Evolutionary conservation across 176 grass and related monocot genomes (phyloP).

Genomic region (Hsuehochloa calcarea): DNA sequence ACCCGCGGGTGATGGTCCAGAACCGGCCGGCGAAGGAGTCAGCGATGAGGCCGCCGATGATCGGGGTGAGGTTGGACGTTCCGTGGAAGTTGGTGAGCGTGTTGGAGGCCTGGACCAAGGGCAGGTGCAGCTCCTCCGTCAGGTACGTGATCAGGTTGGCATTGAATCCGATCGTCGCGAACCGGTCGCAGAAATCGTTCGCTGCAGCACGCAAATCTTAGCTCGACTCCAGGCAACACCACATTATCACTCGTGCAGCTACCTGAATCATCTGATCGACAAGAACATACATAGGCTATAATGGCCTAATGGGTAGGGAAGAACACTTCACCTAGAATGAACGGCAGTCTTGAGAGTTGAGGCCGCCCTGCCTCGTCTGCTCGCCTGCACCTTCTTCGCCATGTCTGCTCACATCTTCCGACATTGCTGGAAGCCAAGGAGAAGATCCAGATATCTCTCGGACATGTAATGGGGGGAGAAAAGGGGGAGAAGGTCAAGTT

Average conservation of each 20-base stretch:
- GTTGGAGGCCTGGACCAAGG: constrained; percentile 60
- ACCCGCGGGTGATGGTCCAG: constrained; percentile 49
- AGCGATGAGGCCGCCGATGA: constrained; percentile 63
- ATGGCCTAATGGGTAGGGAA: neutral
- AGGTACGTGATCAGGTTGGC: constrained; percentile 72
- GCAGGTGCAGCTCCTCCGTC: constrained; percentile 54
- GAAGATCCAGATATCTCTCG: neutral
- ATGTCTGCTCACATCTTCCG: constrained; percentile 5
- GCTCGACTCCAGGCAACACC: neutral
- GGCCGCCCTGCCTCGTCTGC: constrained; percentile 32
- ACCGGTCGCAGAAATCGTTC: constrained; percentile 53
- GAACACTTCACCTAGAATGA: constrained; percentile 40
- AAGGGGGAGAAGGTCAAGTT: neutral
- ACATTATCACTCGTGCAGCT: neutral
- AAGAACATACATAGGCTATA: neutral
- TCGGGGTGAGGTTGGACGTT: constrained; percentile 58
- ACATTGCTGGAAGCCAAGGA: neutral
- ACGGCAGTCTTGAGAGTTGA: constrained; percentile 56
- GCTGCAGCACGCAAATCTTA: constrained; percentile 22
- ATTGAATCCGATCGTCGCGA: constrained; percentile 48
- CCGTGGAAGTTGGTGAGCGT: constrained; percentile 56
- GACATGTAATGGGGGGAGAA: neutral
- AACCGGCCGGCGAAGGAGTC: constrained; percentile 77
- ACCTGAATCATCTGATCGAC: neutral
- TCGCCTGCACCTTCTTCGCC: neutral